Base-by-base conservation (phyloP, 345 rosid species). In the Orychophragmus violaceus region DNA sequence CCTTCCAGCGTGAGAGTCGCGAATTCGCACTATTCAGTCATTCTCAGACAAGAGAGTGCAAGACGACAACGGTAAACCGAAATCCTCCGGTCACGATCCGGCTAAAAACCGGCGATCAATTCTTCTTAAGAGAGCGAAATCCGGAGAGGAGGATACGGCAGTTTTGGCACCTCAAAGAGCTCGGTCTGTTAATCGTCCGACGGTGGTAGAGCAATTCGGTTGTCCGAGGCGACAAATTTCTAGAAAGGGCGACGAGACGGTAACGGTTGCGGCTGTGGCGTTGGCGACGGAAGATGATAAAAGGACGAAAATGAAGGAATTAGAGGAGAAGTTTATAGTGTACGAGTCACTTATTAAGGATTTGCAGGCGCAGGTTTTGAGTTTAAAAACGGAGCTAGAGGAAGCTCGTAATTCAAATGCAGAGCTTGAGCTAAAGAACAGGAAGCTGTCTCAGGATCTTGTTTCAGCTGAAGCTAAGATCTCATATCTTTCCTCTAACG, bases 381-480 rank as follows among this genome's bases (percentile, higher is more conserved):
- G 59, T 70, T 69, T 91, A 69, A 78, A 79, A 75, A 73, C 71
- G 4, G 94, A 91, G 63, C 46, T 91, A 69, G 82, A 84, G 46
- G 82, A 84, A 48, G 85, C 87, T 6, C 78, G 68, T 49, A 72
- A 49, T 54, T 76, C 82, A 74, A 91, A 87, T 30, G 45, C 36
- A 16, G 86, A 88, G 73, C 70, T 88, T 24, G 78, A 76, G 36
- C 64, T 71, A 42, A 81, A 74, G 59, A 91, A 91, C 64, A 70
- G 12, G 68, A 85, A 83, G 78, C 88, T 91, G 49, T 53, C 79
- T 13, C 73, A 79, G 74, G 84, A 85, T 62, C 87, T 88, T 50
- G 80, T 81, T 35, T 82, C 85, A 63, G 87, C 93, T 49, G 79
- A 84, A 74, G 79, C 84, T 32, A 84, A 80, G 73, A 73, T 87